Base-by-base conservation (phyloP, 106 monocot species). In the Acorus calamus region DNA sequence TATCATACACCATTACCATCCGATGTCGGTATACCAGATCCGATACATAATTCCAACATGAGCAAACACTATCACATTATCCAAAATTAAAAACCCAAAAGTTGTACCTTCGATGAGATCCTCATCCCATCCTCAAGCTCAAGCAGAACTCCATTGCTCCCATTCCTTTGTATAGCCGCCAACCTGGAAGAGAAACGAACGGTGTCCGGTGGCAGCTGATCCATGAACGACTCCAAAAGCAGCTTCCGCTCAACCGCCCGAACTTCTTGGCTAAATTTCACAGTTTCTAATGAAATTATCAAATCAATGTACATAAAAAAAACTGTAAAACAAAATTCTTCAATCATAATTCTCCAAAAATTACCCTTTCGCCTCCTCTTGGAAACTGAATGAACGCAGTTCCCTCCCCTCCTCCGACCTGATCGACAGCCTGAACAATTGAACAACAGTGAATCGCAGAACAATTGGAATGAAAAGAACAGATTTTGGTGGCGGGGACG, bases 231-330 rank as follows among this genome's bases (percentile, higher is more conserved):
- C 76, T 94, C 93, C 53, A 94, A 70, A 9, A 94, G 79, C 49
- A 80, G 71, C 51, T 68, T 74, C 62, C 94, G 77, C 61, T 94
- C 89, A 9, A 94, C 89, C 9, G 93, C 89, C 12, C 93, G 83
- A 7, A 89, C 86, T 70, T 89, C 89, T 67, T 94, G 89, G 57
- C 85, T 88, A 28, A 28, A 28, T 28, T 28, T 28, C 28, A 28
- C 28, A 28, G 28, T 28, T 28, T 28, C 28, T 28, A 28, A 28
- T 28, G 28, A 28, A 28, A 28, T 0, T 28, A 28, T 28, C 28
- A 28, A 28, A 28, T 28, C 28, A 28, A 28, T 28, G 28, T 28
- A 28, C 1, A 28, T 28, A 28, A 28, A 28, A 28, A 28, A 28
- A 28, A 28, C 28, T 28, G 28, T 28, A 28, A 28, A 28, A 28